phyloP scores from a whole-genome alignment of 2,329 filamentous ascomycete genomes.

The Acrodontium crateriforme region DNA sequence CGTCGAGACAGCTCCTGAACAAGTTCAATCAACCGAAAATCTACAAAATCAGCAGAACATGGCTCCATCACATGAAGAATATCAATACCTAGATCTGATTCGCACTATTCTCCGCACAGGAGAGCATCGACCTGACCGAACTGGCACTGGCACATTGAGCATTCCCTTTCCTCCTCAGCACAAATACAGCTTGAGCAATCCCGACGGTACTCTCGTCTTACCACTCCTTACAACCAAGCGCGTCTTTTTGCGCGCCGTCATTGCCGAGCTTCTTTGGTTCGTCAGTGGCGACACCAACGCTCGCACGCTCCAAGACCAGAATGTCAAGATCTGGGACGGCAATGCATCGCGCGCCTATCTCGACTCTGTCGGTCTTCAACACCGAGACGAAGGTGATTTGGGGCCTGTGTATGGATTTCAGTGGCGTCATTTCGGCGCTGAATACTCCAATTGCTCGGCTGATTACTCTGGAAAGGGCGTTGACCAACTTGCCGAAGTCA shows the following conservation, averaged over 20 bases:
- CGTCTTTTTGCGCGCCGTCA: conserved; percentile 79
- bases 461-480: conserved; percentile 84
- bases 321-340: conserved; percentile 96
- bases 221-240: conserved; percentile 95
- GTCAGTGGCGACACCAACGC: conserved; percentile 74
- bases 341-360: conserved; percentile 87
- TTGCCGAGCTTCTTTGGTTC: conserved; percentile 95
- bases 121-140: conserved; percentile 84
- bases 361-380: conserved; percentile 65
- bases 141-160: conserved; percentile 82
- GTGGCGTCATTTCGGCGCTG: conserved; percentile 94
- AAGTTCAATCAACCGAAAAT: conserved; percentile 5
- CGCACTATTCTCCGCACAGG: conserved; percentile 68
- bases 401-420: conserved; percentile 97
- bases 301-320: conserved; percentile 57
- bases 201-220: conserved; percentile 49
- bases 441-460: conserved; percentile 63
- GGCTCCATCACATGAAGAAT: conserved; percentile 71
- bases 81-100: conserved; percentile 86
- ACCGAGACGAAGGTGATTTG: conserved; percentile 77
- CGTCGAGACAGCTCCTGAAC: conserved; percentile 14
- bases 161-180: conserved; percentile 78
- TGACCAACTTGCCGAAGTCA: conserved; percentile 83
- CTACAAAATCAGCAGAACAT: too few relatives aligned
- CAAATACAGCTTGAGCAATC: conserved; percentile 66